phyloP scores from a whole-genome alignment of 2,329 filamentous ascomycete genomes.

The Leptodontidium sp. region DNA sequence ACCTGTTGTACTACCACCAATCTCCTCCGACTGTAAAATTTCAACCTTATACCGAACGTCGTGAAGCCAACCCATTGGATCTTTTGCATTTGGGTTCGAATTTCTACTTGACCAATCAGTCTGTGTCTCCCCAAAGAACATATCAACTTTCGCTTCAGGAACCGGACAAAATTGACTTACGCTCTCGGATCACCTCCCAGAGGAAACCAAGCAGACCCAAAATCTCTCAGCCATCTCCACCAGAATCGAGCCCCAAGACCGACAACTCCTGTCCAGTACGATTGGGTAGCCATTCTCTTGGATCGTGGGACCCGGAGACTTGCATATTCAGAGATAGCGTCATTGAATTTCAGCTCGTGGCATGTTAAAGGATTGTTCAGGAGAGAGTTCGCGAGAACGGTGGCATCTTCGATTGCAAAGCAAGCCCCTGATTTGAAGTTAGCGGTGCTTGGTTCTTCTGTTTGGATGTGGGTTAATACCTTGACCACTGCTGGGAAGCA shows the following conservation, averaged over 20 bases:
- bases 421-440: slow-evolving; percentile 18
- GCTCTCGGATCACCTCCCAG: slow-evolving; percentile 19
- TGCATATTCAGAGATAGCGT: slow-evolving; percentile 6
- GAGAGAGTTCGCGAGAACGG: slow-evolving; percentile 24
- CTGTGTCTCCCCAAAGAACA: not conserved
- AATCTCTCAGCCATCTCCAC: slow-evolving; percentile 27
- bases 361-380: slow-evolving; percentile 15
- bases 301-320: slow-evolving; percentile 11
- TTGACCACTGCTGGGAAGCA: slow-evolving; percentile 29
- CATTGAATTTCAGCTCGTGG: slow-evolving; percentile 3
- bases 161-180: not conserved
- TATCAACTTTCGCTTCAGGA: not conserved
- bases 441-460: not conserved
- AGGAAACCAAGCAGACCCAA: slow-evolving; percentile 23
- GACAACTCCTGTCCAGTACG: slow-evolving; percentile 25
- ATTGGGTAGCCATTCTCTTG: slow-evolving; percentile 26
- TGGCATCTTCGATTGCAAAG: slow-evolving; percentile 30
- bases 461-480: not conserved
- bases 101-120: not conserved
- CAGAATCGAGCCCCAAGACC: slow-evolving; percentile 20
- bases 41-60: slow-evolving; percentile 24
- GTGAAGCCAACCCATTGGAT: slow-evolving; percentile 27
- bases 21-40: not conserved
- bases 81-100: slow-evolving; percentile 6
- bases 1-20: no score